These are phyloP conservation scores for Metschnikowia reukaufii DNA, from an alignment of 805 yeast species.

Conservation along the genomic window DNA sequence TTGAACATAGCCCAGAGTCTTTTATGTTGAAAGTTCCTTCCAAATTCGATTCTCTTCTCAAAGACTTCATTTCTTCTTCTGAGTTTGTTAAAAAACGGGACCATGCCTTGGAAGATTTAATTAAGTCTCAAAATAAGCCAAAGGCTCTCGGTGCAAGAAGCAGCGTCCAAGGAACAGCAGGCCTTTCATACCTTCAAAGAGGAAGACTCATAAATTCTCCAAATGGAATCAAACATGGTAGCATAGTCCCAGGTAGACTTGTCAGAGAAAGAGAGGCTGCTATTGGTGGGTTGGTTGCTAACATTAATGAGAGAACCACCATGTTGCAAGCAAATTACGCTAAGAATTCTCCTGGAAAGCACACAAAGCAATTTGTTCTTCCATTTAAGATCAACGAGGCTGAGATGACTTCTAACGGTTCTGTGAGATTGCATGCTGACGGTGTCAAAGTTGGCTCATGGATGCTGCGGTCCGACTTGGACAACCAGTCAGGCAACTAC, in stretches of 20 bases:
- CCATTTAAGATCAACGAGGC: conserved; percentile 45
- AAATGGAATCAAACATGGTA: conserved; percentile 58
- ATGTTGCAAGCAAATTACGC: conserved; percentile 36
- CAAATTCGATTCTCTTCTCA: conserved; percentile 31
- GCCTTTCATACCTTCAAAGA: conserved; percentile 64
- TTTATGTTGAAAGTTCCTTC: conserved; percentile 26
- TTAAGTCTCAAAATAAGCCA: conserved; percentile 16
- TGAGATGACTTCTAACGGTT: conserved; percentile 38
- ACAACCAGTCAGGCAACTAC: conserved; percentile 25
- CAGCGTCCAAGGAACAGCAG: conserved; percentile 67
- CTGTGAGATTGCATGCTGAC: conserved; percentile 38
- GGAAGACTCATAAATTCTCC: conserved; percentile 73
- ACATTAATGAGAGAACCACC: conserved; percentile 33
- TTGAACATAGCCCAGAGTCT: conserved; percentile 46
- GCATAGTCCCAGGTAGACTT: conserved; percentile 69
- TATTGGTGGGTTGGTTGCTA: conserved; percentile 52
- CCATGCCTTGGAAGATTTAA: conserved; percentile 24
- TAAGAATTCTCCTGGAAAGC: conserved; percentile 38
- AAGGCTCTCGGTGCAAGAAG: conserved; percentile 11
- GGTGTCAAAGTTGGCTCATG: conserved; percentile 43
- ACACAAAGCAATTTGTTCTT: conserved; percentile 43
- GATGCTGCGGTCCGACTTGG: conserved; percentile 31
- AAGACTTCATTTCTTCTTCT: conserved; percentile 31
- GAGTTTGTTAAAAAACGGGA: conserved; percentile 24
- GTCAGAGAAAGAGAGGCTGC: conserved; percentile 52